These are phyloP conservation scores for Phytophthora aleatoria DNA, from an alignment of 352 stramenopile species.

Conservation along the genomic window DNA sequence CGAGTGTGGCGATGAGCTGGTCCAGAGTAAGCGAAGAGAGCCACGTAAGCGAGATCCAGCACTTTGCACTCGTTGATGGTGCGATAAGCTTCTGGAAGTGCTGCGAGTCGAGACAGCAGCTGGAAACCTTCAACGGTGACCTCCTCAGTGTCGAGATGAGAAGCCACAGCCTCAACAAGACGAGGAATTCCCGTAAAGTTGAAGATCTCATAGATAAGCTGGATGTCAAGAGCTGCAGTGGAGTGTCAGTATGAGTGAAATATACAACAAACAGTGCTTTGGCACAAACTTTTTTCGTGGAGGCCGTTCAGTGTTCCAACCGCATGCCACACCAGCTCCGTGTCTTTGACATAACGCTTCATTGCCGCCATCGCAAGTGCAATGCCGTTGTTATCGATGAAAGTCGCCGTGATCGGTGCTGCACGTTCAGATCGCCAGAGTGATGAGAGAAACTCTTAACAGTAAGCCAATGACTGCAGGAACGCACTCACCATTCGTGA, in stretches of 20 bases:
- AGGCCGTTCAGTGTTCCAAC: slow-evolving; percentile 74
- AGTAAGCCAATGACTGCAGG: neutral
- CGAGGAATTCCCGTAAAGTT: slow-evolving; percentile 58
- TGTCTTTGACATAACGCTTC: slow-evolving; percentile 57
- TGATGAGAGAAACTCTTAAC: too few relatives aligned
- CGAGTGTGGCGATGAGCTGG: slow-evolving; percentile 67
- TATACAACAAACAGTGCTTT: neutral
- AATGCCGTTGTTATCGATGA: slow-evolving; percentile 70
- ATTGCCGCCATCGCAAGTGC: slow-evolving; percentile 54
- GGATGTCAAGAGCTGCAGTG: slow-evolving; percentile 48
- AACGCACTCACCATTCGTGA: slow-evolving; percentile 55
- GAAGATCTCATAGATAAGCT: slow-evolving; percentile 53
- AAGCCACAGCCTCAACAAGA: slow-evolving; percentile 68
- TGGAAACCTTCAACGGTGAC: slow-evolving; percentile 79
- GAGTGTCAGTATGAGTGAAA: slow-evolving; percentile 1
- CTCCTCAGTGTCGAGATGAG: slow-evolving; percentile 75
- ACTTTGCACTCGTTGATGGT: slow-evolving; percentile 69
- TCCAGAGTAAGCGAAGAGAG: slow-evolving; percentile 69
- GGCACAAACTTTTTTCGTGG: slow-evolving; percentile 53
- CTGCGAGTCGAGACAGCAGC: slow-evolving; percentile 57
- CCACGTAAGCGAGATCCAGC: slow-evolving; percentile 73
- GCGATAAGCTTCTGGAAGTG: slow-evolving; percentile 47
- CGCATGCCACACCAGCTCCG: slow-evolving; percentile 77
- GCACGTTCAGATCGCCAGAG: neutral
- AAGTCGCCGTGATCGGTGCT: slow-evolving; percentile 61